These are phyloP conservation scores for Trametes sanguinea DNA, from an alignment of 768 basidiomycete genomes.

Conservation along the genomic window DNA sequence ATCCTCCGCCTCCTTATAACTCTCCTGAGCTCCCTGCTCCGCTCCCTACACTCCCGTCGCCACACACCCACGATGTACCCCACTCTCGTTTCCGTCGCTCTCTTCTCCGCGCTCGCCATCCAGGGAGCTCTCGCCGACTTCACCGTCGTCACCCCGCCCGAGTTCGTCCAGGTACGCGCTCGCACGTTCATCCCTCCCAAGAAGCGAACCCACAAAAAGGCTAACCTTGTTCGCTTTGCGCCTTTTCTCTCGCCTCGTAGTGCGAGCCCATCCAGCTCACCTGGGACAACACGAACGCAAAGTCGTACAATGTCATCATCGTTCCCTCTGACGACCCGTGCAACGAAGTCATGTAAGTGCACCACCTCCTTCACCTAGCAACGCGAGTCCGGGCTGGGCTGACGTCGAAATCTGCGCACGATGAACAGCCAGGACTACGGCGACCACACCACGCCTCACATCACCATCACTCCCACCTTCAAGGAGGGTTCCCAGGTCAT, in stretches of 20 bases:
- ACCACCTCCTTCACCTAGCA: background rate
- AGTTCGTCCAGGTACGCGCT: conserved; percentile 50
- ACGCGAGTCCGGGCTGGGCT: background rate
- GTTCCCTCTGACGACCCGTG: conserved; percentile 58
- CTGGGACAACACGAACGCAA: conserved; percentile 46
- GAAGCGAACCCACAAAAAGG: background rate
- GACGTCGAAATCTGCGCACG: background rate
- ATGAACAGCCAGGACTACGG: conserved; percentile 54
- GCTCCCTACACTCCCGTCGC: conserved; percentile 23
- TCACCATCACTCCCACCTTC: conserved; percentile 49
- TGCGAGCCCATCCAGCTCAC: conserved; percentile 52
- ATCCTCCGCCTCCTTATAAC: conserved; percentile 25
- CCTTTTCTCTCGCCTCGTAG: conserved; percentile 36
- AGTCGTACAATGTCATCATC: conserved; percentile 62
- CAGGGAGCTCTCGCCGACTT: conserved; percentile 56
- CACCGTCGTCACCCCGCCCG: conserved; percentile 49
- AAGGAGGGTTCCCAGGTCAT: conserved; percentile 49
- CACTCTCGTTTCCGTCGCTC: conserved; percentile 74
- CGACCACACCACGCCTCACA: conserved; percentile 46
- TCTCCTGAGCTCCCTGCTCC: conserved; percentile 33
- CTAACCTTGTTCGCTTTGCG: conserved; percentile 7
- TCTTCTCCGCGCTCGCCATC: conserved; percentile 61
- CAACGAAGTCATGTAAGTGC: conserved; percentile 56
- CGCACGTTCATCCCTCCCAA: background rate
- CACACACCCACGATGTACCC: conserved; percentile 59